Conservation (phyloP, 768 basidiomycete genomes). For the Rhizopogon rudus region DNA sequence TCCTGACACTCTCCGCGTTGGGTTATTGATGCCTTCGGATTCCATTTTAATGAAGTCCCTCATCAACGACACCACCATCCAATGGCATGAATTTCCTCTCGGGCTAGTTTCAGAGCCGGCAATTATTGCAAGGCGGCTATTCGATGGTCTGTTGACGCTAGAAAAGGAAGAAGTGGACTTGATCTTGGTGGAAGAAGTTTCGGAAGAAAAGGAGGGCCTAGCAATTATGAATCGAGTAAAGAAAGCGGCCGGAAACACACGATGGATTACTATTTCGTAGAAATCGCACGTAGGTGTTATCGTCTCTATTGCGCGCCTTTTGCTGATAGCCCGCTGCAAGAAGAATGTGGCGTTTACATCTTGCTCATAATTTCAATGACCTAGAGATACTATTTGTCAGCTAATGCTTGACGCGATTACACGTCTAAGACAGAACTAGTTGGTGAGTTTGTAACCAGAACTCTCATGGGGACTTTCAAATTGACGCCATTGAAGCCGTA, state of each 20-base stretch:
- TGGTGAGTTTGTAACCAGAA: not conserved
- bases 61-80: slow-evolving; percentile 29
- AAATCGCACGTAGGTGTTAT: not conserved
- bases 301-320: not conserved
- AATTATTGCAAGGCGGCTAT: slow-evolving; percentile 73
- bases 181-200: slow-evolving; percentile 82
- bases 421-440: not conserved
- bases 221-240: slow-evolving; percentile 93
- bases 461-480: not conserved
- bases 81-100: slow-evolving; percentile 54
- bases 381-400: not conserved
- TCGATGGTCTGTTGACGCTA: slow-evolving; percentile 80
- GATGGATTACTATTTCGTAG: slow-evolving; percentile 23
- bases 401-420: not conserved
- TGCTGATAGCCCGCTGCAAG: not conserved
- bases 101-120: slow-evolving; percentile 53
- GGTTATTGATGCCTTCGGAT: slow-evolving; percentile 63
- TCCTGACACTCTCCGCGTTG: slow-evolving; percentile 39
- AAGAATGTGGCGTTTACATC: not conserved
- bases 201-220: slow-evolving; percentile 77
- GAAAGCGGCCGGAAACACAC: slow-evolving; percentile 74
- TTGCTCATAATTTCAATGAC: not conserved
- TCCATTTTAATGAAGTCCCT: slow-evolving; percentile 33
- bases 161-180: slow-evolving; percentile 73
- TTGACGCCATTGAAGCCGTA: not conserved